Conservation (phyloP, 768 basidiomycete species). For the Obba rivulosa region DNA sequence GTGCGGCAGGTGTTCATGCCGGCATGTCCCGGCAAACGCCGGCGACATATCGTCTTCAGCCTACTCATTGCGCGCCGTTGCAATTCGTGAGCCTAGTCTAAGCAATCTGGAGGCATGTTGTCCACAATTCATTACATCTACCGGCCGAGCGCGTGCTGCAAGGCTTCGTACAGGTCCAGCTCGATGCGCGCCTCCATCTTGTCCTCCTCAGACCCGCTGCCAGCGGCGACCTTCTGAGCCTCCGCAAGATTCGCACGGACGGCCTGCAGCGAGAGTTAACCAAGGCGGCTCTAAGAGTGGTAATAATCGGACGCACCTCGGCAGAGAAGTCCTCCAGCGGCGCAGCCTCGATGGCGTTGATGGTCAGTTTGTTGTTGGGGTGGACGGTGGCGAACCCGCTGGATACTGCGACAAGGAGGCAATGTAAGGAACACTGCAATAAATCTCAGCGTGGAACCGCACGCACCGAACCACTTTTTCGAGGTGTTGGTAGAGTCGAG, state of each 20-base stretch:
- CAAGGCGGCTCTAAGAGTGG: conserved; percentile 1
- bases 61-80: too few species aligned
- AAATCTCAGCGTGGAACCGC: neutral
- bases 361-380: conserved; percentile 92
- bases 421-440: neutral
- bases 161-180: conserved; percentile 92
- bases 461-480: conserved; percentile 97
- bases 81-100: too few species aligned
- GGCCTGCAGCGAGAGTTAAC: conserved; percentile 45
- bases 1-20: too few species aligned
- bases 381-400: conserved; percentile 98
- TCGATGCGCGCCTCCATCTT: conserved; percentile 93
- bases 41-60: too few species aligned
- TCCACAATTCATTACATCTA: conserved; percentile 19
- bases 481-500: conserved; percentile 71
- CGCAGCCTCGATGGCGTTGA: conserved; percentile 96
- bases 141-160: conserved; percentile 77
- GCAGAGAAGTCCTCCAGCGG: conserved; percentile 84
- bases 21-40: too few species aligned
- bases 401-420: conserved; percentile 52
- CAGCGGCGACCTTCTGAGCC: conserved; percentile 73
- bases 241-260: conserved; percentile 87
- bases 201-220: conserved; percentile 87
- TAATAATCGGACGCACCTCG: conserved; percentile 55
- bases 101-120: neutral